These are phyloP conservation scores for Debaryomyces subglobosus DNA, from an alignment of 1,139 yeast species.

Conservation along the genomic window DNA sequence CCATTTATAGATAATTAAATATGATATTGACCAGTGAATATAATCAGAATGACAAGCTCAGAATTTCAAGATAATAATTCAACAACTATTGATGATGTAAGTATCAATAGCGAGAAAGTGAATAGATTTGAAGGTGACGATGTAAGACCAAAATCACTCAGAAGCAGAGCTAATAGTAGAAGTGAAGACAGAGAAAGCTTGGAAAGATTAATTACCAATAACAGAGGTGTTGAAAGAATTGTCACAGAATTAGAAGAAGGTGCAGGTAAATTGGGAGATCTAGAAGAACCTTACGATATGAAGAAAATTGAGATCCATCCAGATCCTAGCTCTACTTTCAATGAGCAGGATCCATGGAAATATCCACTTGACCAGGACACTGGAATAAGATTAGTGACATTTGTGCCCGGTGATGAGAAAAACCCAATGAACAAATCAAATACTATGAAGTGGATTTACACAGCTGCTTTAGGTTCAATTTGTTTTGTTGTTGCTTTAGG, in stretches of 20 bases:
- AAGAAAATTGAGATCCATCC: slow-evolving; percentile 37
- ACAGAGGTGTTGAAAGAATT: slow-evolving; percentile 39
- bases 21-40: neutral
- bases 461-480: slow-evolving; percentile 51
- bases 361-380: slow-evolving; percentile 61
- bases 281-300: slow-evolving; percentile 56
- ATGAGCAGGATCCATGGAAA: slow-evolving; percentile 58
- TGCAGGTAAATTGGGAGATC: slow-evolving; percentile 54
- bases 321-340: slow-evolving; percentile 38
- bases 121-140: neutral
- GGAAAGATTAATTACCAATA: slow-evolving; percentile 24
- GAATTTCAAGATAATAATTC: slow-evolving; percentile 1
- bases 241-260: slow-evolving; percentile 35
- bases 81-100: slow-evolving; percentile 2
- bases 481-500: slow-evolving; percentile 65
- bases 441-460: slow-evolving; percentile 56
- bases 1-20: neutral
- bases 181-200: neutral
- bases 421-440: slow-evolving; percentile 61
- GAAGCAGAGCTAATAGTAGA: neutral
- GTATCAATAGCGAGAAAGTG: slow-evolving; percentile 1
- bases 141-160: neutral
- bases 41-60: slow-evolving; percentile 1
- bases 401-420: slow-evolving; percentile 53
- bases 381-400: slow-evolving; percentile 60